These are phyloP conservation scores for Suhomyces ambrosiae DNA, from an alignment of 1,139 yeast genomes.

Conservation along the genomic window DNA sequence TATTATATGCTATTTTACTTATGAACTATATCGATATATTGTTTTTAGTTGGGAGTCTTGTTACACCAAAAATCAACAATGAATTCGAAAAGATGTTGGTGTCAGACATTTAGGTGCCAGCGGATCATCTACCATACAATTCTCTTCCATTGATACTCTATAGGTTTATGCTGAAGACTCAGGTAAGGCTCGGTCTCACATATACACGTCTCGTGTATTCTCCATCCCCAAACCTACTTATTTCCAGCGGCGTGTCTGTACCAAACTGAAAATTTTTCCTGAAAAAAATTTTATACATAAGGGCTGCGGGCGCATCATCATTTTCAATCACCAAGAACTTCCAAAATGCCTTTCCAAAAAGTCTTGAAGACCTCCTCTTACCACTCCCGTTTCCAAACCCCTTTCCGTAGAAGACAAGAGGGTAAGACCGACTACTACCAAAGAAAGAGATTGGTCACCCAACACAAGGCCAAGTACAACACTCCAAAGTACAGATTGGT, in stretches of 20 bases:
- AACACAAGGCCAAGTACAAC: conserved; percentile 99
- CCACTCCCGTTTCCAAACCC: conserved; percentile 99
- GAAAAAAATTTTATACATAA: conserved; percentile 12
- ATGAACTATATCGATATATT: too few species aligned
- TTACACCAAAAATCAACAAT: too few species aligned
- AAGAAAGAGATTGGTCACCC: conserved; percentile 99
- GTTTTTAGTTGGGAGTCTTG: too few species aligned
- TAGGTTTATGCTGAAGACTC: neutral
- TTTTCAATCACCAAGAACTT: conserved; percentile 7
- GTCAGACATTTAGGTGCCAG: too few species aligned
- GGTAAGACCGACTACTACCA: conserved; percentile 99
- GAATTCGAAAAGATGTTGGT: too few species aligned
- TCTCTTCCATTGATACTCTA: neutral
- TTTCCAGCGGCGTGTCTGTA: conserved; percentile 8
- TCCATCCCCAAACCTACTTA: neutral
- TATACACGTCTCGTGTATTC: conserved; percentile 1
- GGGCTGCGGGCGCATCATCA: neutral
- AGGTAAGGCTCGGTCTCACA: neutral
- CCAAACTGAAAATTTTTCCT: conserved; percentile 13
- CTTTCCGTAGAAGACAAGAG: conserved; percentile 99
- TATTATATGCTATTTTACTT: too few species aligned
- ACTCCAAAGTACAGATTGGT: conserved; percentile 99
- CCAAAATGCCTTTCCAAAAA: conserved; percentile 77
- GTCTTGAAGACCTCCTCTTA: conserved; percentile 82
- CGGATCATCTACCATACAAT: too few species aligned